Conservation (phyloP, 768 basidiomycete genomes). For the Boletus reticulatus region DNA sequence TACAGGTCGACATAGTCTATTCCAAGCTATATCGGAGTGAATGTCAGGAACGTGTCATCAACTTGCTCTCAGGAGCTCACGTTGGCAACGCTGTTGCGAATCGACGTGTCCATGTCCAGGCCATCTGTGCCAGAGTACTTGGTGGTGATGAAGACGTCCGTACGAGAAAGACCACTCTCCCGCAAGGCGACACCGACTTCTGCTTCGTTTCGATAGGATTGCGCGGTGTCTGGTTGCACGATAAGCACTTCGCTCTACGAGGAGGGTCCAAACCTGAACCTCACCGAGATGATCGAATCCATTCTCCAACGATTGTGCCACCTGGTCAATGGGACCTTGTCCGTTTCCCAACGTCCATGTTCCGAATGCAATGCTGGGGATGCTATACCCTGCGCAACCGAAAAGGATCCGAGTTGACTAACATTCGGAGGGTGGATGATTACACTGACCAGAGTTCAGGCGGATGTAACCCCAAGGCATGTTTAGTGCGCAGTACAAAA, state of each 20-base stretch:
- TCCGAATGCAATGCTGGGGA: conserved; percentile 58
- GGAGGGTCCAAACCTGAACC: conserved; percentile 8
- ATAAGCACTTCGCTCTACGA: background rate
- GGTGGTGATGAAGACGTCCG: conserved; percentile 64
- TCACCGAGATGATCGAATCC: conserved; percentile 65
- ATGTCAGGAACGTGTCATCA: too few species aligned
- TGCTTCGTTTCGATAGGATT: conserved; percentile 59
- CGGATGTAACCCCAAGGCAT: conserved; percentile 64
- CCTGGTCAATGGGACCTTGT: conserved; percentile 47
- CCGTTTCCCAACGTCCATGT: conserved; percentile 65
- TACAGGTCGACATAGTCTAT: conserved; percentile 68
- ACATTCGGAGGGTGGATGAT: background rate
- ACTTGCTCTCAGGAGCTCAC: conserved; percentile 32
- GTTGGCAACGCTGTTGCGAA: conserved; percentile 53
- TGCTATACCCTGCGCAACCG: conserved; percentile 37
- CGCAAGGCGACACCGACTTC: conserved; percentile 42
- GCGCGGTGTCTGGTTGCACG: conserved; percentile 53
- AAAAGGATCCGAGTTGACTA: background rate
- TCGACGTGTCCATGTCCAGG: conserved; percentile 53
- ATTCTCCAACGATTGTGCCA: conserved; percentile 59
- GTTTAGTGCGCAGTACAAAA: too few species aligned
- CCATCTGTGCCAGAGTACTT: conserved; percentile 57
- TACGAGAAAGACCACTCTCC: conserved; percentile 55
- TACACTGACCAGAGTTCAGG: conserved; percentile 55
- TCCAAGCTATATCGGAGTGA: conserved; percentile 45